A percentile compares a stretch with the other conserved stretches of the same genome.
Conservation (phyloP, 2,329 filamentous ascomycete species). For the Xylariaceae sp. region DNA sequence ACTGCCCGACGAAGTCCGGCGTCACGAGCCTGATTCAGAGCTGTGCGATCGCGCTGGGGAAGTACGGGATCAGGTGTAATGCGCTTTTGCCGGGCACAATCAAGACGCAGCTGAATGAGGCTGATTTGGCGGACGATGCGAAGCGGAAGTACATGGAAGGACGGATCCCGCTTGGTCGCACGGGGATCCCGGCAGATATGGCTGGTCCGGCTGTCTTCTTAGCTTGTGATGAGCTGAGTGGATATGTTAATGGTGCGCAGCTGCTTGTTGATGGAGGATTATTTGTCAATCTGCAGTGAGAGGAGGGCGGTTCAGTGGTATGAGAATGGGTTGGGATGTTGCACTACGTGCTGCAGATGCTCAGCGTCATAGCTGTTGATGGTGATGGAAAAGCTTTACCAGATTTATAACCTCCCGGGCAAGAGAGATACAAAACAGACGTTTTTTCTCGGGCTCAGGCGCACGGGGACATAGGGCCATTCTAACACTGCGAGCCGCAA, state of each 20-base stretch:
- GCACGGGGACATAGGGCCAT: no score
- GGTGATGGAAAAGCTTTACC: no score
- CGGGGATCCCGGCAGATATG: constrained; percentile 69
- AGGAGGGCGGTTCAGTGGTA: no score
- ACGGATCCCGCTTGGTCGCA: constrained; percentile 72
- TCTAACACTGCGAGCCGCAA: no score
- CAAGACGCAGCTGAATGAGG: constrained; percentile 78
- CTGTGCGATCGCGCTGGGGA: constrained; percentile 72
- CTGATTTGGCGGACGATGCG: constrained; percentile 67
- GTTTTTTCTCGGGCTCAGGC: no score
- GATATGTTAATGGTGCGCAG: constrained; percentile 79
- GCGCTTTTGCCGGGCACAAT: constrained; percentile 81
- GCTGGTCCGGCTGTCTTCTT: constrained; percentile 83
- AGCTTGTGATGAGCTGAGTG: constrained; percentile 72
- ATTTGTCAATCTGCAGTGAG: constrained; percentile 80
- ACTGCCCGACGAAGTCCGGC: constrained; percentile 85
- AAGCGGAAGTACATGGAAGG: constrained; percentile 78
- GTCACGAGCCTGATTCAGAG: constrained; percentile 80
- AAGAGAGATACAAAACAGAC: no score
- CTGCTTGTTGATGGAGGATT: constrained; percentile 82
- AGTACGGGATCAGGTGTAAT: constrained; percentile 75
- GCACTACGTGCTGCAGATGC: no score
- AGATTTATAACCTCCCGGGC: no score
- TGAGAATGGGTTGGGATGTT: no score
- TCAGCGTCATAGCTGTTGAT: no score